Evolutionary conservation across 2,329 filamentous ascomycete species (phyloP), one percentile per base, ranked within the genome.

Genomic region (Verticillium longisporum): DNA sequence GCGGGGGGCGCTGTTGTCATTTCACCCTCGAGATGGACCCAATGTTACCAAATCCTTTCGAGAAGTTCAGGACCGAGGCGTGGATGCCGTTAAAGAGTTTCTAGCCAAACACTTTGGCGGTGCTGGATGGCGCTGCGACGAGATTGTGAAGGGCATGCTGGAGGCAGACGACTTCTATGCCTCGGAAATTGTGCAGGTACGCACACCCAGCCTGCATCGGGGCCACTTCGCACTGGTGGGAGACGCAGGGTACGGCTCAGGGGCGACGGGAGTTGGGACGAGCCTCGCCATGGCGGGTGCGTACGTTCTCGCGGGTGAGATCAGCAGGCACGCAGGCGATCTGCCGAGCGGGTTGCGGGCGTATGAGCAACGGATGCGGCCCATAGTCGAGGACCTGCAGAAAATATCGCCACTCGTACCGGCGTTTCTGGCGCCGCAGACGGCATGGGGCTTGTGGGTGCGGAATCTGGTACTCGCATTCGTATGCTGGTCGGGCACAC

Each of bases 251-350:
- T 77, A 74, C 26, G 78, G 79, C 0, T 78, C 78, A 0, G 75
- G 76, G 2, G 63, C 78, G 6, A 79, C 78, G 0, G 82, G 82
- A 0, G 77, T 80, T 72, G 81, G 81, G 14, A 82, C 79, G 1
- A 77, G 74, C 2, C 64, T 75, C 3, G 77, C 78, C 2, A 63
- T 84, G 26, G 67, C 76, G 1, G 76, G 77, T 1, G 82, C 80
- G 1, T 83, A 83, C 64, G 71, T 81, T 0, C 73, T 85, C 1
- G 82, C 81, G 0, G 79, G 80, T 2, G 78, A 78, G 56, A 69
- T 81, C n/a, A 60, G 63, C 13, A 63, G 62, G 11, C 63, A 68
- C 26, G 63, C 64, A 0, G 34, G 62, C 11, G 66, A 71, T 50
- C 60, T 73, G 11, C 26, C 62, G 1, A 67, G 67, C 6, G 77